Evolutionary conservation across 164 flowering plant genomes (phyloP).

Genomic region (Chimonanthus praecox): DNA sequence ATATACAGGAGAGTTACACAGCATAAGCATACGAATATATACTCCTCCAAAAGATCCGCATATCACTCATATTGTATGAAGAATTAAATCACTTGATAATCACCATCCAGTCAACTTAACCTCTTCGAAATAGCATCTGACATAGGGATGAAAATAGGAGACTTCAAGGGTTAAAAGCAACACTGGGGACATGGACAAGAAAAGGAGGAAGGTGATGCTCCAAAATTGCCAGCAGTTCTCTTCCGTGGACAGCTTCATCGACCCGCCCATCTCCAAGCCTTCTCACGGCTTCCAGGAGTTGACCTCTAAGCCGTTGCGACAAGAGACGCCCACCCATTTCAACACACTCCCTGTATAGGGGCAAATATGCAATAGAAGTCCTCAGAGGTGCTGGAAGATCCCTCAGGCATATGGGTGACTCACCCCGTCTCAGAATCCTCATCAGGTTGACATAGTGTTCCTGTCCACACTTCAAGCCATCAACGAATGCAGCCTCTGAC

Average conservation of each 20-base stretch:
- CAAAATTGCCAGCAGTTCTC: conserved; percentile 60
- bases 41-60: not conserved
- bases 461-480: conserved; percentile 54
- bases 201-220: conserved; percentile 85
- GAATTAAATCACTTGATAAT: conserved; percentile 1
- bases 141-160: conserved; percentile 6
- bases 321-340: conserved; percentile 50
- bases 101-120: not conserved
- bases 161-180: conserved; percentile 11
- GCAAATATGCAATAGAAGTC: conserved; percentile 69
- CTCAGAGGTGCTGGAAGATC: conserved; percentile 69
- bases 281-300: conserved; percentile 73
- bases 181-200: conserved; percentile 33
- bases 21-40: not conserved
- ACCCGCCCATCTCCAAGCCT: conserved; percentile 45
- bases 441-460: conserved; percentile 61
- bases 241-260: conserved; percentile 42
- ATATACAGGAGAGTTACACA: conserved; percentile 2
- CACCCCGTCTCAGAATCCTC: conserved; percentile 56
- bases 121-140: not conserved
- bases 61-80: conserved; percentile 1
- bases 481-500: conserved; percentile 75
- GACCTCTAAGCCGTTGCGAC: conserved; percentile 74
- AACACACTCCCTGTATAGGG: conserved; percentile 73
- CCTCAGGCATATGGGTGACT: conserved; percentile 53